Percentiles rank a stretch among this genome's conserved stretches.
Evolutionary conservation across 2,329 filamentous ascomycete genomes (phyloP).

Genomic region (Phaeomoniella chlamydospora): DNA sequence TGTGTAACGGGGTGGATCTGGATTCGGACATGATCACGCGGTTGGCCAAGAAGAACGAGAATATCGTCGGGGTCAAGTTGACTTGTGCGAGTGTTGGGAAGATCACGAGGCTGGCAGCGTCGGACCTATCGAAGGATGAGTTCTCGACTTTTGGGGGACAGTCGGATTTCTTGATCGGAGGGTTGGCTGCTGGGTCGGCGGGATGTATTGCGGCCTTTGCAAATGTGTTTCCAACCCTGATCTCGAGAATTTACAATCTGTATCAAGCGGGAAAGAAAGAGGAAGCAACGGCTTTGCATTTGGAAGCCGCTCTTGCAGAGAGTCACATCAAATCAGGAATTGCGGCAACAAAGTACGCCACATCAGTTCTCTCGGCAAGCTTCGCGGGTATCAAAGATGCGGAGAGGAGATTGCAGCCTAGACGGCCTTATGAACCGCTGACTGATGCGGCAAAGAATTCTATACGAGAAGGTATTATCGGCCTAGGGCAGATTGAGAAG

Average conservation of each 20-base stretch:
- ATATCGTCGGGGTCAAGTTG: slow-evolving; percentile 51
- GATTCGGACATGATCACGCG: slow-evolving; percentile 47
- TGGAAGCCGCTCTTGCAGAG: slow-evolving; percentile 50
- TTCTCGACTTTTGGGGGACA: slow-evolving; percentile 62
- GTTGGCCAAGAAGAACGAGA: slow-evolving; percentile 35
- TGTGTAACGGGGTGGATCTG: slow-evolving; percentile 54
- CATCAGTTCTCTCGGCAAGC: slow-evolving; percentile 43
- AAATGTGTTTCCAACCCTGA: slow-evolving; percentile 41
- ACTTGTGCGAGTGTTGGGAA: slow-evolving; percentile 51
- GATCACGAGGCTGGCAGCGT: slow-evolving; percentile 39
- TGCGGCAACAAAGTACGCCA: slow-evolving; percentile 54
- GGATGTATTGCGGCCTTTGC: slow-evolving; percentile 45
- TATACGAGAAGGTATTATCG: slow-evolving; percentile 16
- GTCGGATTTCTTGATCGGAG: slow-evolving; percentile 52
- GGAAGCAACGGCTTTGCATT: slow-evolving; percentile 47
- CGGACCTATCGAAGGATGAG: slow-evolving; percentile 34
- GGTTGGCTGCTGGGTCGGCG: slow-evolving; percentile 35
- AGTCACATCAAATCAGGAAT: slow-evolving; percentile 52
- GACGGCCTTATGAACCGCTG: slow-evolving; percentile 44
- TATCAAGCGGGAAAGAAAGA: slow-evolving; percentile 41
- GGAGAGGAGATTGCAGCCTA: slow-evolving; percentile 39
- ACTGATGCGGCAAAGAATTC: slow-evolving; percentile 27
- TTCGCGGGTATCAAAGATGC: slow-evolving; percentile 46
- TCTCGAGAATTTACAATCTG: slow-evolving; percentile 45
- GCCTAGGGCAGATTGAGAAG: neutral